phyloP scores from a whole-genome alignment of 169 alveolate genomes.

The Condylostoma magnum region DNA sequence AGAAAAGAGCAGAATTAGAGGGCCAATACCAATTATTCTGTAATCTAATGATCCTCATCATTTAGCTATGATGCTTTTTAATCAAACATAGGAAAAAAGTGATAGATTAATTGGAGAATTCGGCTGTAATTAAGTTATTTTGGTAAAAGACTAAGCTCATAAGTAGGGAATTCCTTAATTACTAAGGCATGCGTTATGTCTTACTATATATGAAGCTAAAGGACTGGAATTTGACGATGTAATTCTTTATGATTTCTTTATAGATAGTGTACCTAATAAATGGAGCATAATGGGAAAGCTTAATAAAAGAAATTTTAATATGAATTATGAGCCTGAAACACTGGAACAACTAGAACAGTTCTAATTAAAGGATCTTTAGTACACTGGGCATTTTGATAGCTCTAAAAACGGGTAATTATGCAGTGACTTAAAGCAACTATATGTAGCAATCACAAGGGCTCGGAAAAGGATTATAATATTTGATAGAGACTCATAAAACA shows the following conservation, averaged over 20 bases:
- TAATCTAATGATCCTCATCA: not conserved
- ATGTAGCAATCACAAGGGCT: slow-evolving; percentile 87
- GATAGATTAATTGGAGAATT: slow-evolving; percentile 45
- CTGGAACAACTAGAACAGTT: not conserved
- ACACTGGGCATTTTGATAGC: not conserved
- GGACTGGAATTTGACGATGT: slow-evolving; percentile 89
- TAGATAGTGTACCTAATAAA: slow-evolving; percentile 37
- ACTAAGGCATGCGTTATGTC: slow-evolving; percentile 60
- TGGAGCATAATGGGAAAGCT: no score
- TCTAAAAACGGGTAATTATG: slow-evolving; percentile 39
- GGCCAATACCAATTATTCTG: slow-evolving; percentile 60
- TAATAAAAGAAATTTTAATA: not conserved
- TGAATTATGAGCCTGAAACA: not conserved
- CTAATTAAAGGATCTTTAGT: not conserved
- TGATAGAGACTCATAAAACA: slow-evolving; percentile 59
- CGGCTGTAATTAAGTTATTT: slow-evolving; percentile 80
- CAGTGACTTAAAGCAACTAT: slow-evolving; percentile 75
- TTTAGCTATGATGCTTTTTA: not conserved
- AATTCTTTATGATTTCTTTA: slow-evolving; percentile 76
- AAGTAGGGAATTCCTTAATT: slow-evolving; percentile 57
- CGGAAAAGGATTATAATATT: slow-evolving; percentile 70
- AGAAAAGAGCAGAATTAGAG: slow-evolving; percentile 48
- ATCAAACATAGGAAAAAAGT: not conserved
- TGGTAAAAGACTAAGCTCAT: slow-evolving; percentile 71
- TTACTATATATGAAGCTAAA: slow-evolving; percentile 82